Evolutionary conservation across 2,329 filamentous ascomycete genomes (phyloP), one percentile per base, ranked within the genome.

Genomic region (Fusarium sp.): DNA sequence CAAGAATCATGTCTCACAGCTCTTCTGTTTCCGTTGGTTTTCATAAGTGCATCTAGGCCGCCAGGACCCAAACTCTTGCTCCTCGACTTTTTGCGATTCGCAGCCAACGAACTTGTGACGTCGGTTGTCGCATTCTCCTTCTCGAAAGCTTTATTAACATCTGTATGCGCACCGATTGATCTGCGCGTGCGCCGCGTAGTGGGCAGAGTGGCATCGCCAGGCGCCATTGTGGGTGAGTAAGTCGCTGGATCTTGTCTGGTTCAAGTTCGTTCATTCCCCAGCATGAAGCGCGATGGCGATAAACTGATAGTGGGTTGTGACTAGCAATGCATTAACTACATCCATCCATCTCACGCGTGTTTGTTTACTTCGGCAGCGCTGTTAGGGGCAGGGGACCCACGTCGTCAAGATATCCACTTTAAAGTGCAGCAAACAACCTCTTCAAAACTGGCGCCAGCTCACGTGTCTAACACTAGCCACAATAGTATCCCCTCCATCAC

Each of bases 41-140:
- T 87, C 79, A 92, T 94, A 58, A 97, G 85, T 61, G 91, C 91
- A 84, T 97, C 94, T 47, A 97, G 82, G 27, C 94, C 94, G 53
- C 95, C 96, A 18, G 96, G 95, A 4, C 96, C 96, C 73, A 99
- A 91, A 82, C 95, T 98, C 84, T 98, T 98, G 82, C 95, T 98
- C 71, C 96, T 90, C 62, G 91, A 92, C 82, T 94, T 95, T 82
- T 86, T 87, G 67, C 86, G 84, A 76, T 80, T 85, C 62, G 83
- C 84, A 30, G 83, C 84, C 71, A 85, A 77, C 61, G 83, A 81
- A 70, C 86, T 85, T 65, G 84, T 86, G 60, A 92, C 79, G 72
- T 93, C 90, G 45, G 90, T 82, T 5, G 91, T 92, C 76, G 88
- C 86, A 84, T 97, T 97, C 78, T 97, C 93, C 80, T 94, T 94